phyloP scores from a whole-genome alignment of 1,284 basidiomycete species.

The Macrocybe sp. region DNA sequence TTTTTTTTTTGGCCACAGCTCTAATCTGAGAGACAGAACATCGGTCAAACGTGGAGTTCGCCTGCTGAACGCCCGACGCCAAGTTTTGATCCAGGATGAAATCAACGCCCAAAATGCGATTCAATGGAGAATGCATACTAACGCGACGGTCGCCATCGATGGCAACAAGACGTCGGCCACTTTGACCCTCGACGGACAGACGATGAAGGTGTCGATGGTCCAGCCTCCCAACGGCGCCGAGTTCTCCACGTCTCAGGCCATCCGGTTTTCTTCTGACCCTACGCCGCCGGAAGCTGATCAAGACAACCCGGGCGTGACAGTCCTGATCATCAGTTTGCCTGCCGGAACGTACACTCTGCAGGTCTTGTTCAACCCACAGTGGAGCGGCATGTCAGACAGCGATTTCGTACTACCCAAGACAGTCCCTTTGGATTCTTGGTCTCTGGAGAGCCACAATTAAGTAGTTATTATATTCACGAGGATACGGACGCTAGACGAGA shows the following conservation, averaged over 20 bases:
- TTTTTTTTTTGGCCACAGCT: conserved; percentile 8
- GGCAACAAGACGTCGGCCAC: conserved; percentile 52
- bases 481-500: conserved; percentile 6
- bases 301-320: conserved; percentile 73
- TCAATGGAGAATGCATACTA: conserved; percentile 97
- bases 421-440: conserved; percentile 69
- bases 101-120: conserved; percentile 56
- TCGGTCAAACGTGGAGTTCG: conserved; percentile 86
- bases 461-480: conserved; percentile 4
- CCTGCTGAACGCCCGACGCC: conserved; percentile 80
- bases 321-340: conserved; percentile 71
- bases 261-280: conserved; percentile 59
- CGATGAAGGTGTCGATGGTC: conserved; percentile 54
- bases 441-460: conserved; percentile 66
- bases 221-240: conserved; percentile 56
- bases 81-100: conserved; percentile 92
- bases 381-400: conserved; percentile 66
- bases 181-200: conserved; percentile 58
- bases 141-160: conserved; percentile 36
- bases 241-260: conserved; percentile 44
- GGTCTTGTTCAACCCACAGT: conserved; percentile 86
- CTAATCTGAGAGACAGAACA: conserved; percentile 24
- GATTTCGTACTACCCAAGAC: conserved; percentile 62
- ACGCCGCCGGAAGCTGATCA: conserved; percentile 66
- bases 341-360: conserved; percentile 72